Conservation (phyloP, 2,329 filamentous ascomycete genomes). For the Xylaria sp. region DNA sequence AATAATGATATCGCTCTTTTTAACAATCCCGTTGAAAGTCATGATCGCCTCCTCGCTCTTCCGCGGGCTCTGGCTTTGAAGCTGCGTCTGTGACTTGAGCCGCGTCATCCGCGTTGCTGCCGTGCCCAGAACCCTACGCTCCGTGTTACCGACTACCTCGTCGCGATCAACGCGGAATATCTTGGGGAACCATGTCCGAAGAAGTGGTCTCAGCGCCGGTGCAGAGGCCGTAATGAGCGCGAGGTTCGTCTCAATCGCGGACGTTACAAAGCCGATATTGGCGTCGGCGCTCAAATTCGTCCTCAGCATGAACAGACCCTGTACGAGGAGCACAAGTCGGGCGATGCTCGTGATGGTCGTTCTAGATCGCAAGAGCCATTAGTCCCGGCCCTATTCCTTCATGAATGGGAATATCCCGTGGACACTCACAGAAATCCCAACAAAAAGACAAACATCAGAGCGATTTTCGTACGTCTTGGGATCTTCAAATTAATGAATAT, state of each 20-base stretch:
- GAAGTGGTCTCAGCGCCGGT: constrained; percentile 54
- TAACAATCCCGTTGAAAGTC: constrained; percentile 32
- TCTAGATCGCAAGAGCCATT: constrained; percentile 36
- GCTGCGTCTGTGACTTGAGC: constrained; percentile 36
- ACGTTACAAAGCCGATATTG: constrained; percentile 52
- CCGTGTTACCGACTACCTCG: constrained; percentile 40
- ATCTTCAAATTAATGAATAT: constrained; percentile 57
- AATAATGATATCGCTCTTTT: constrained; percentile 28
- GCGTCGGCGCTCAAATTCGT: constrained; percentile 45
- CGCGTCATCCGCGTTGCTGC: constrained; percentile 36
- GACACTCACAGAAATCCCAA: constrained; percentile 49
- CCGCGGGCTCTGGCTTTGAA: constrained; percentile 35
- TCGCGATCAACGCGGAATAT: constrained; percentile 42
- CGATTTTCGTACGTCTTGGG: constrained; percentile 52
- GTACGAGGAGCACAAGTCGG: constrained; percentile 50
- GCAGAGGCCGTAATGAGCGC: constrained; percentile 57
- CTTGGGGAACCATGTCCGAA: constrained; percentile 51
- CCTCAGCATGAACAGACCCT: constrained; percentile 48
- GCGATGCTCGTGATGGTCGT: constrained; percentile 52
- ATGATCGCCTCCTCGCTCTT: constrained; percentile 35
- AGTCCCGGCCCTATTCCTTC: neutral
- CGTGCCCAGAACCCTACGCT: constrained; percentile 34
- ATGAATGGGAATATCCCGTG: neutral
- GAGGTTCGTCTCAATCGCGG: constrained; percentile 55
- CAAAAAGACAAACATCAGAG: constrained; percentile 55